A percentile compares a stretch with the other conserved stretches of the same genome.
Conservation (phyloP, 2,329 filamentous ascomycete species). For the Fusarium sp. region DNA sequence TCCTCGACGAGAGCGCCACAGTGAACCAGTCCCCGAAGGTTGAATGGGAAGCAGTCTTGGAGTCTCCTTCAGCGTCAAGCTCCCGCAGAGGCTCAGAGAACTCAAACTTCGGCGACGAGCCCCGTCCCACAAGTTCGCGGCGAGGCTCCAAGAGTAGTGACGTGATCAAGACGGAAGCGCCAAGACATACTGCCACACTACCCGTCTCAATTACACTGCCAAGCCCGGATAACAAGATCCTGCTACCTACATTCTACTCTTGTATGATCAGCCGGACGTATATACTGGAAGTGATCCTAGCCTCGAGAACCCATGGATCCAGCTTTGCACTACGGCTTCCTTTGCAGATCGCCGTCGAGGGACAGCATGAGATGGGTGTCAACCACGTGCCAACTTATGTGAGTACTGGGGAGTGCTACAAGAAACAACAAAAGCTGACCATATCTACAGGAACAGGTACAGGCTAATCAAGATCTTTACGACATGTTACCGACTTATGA, state of each 20-base stretch:
- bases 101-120: not conserved
- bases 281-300: slow-evolving; percentile 10
- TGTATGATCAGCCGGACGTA: slow-evolving; percentile 38
- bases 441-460: slow-evolving; percentile 11
- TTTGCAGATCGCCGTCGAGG: slow-evolving; percentile 23
- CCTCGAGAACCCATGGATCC: slow-evolving; percentile 9
- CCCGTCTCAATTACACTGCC: slow-evolving; percentile 19
- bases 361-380: not conserved
- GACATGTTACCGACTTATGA: slow-evolving; percentile 29
- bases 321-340: slow-evolving; percentile 25
- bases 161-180: slow-evolving; percentile 5
- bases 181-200: slow-evolving; percentile 18
- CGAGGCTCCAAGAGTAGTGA: slow-evolving; percentile 7
- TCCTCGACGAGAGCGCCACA: slow-evolving; percentile 18
- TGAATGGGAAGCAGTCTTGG: slow-evolving; percentile 7
- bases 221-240: slow-evolving; percentile 19
- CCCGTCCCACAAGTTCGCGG: not conserved
- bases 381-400: slow-evolving; percentile 34
- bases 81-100: slow-evolving; percentile 27
- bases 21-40: not conserved
- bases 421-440: not conserved
- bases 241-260: slow-evolving; percentile 37
- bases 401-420: fast-evolving
- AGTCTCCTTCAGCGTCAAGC: not conserved
- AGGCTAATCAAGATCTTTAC: slow-evolving; percentile 20